A percentile compares a stretch with the other conserved stretches of the same genome.
Conservation (phyloP, 2,329 filamentous ascomycete species). For the Mycocentrospora acerina region DNA sequence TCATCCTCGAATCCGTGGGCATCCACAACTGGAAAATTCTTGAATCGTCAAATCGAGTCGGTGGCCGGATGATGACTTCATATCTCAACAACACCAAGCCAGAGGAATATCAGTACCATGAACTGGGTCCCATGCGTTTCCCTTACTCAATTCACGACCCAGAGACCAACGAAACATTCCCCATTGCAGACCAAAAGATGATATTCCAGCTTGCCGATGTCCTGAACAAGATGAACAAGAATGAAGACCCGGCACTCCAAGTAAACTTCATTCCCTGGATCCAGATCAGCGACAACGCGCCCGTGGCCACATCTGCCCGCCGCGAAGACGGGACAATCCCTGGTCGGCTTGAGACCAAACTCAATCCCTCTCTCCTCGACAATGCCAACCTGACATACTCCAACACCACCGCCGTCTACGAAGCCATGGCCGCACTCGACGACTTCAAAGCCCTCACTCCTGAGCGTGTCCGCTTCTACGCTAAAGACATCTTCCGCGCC, state of each 20-base stretch:
- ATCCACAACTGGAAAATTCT: conserved; percentile 61
- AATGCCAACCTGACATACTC: conserved; percentile 12
- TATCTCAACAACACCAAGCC: conserved; percentile 59
- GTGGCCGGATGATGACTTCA: conserved; percentile 62
- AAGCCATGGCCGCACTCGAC: conserved; percentile 13
- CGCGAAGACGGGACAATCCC: conserved; percentile 15
- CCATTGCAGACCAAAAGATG: conserved; percentile 61
- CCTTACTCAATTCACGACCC: conserved; percentile 51
- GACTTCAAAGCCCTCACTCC: conserved; percentile 12
- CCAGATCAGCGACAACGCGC: conserved; percentile 55
- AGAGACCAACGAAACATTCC: conserved; percentile 52
- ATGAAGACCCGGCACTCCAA: conserved; percentile 44
- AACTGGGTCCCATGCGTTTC: conserved; percentile 65
- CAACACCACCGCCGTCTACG: conserved; percentile 12
- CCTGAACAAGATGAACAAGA: conserved; percentile 60
- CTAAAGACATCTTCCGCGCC: conserved; percentile 49
- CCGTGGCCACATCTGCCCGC: conserved; percentile 31
- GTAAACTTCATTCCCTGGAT: conserved; percentile 63
- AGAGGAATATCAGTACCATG: conserved; percentile 64
- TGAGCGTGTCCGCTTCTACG: conserved; percentile 38
- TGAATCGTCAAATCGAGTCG: conserved; percentile 60
- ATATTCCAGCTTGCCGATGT: conserved; percentile 61
- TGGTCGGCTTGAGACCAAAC: conserved; percentile 6
- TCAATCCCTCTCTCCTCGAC: conserved; percentile 10
- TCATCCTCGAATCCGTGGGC: conserved; percentile 49